Base-by-base conservation (phyloP, 345 rosid species). In the Pelargonium nanum region DNA sequence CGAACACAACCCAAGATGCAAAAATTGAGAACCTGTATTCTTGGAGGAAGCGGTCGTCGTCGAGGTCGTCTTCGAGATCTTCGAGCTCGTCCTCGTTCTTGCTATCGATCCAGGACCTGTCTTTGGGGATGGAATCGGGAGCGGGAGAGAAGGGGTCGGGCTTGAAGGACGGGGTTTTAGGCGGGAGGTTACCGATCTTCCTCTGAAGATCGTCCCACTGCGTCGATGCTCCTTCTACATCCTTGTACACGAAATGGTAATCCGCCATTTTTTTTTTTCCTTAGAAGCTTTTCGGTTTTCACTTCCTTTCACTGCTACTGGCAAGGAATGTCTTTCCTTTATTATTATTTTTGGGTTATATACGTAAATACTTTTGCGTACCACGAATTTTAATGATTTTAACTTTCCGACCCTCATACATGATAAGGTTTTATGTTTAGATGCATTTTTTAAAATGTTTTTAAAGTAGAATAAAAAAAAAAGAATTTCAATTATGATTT, bases 201-300 rank as follows among this genome's bases (percentile, higher is more conserved):
- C 95, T 76, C 78, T 93, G 99, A 26, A 93, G 87, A 68, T 93
- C 97, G 68, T 93, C 99, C 99, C 99, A 93, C 64, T 93, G 92
- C 15, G 99, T 93, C 60, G 99, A 90, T 9, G 99, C 79, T 58
- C 99, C 99, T 59, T 93, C 97, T 8, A 86, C 74, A 75, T 93
- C 99, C 71, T 89, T 93, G 84, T 93, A 87, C 56, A 89, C 87
- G 56, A 83, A 89, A 73, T 93, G 99, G 74, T 93, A 93, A 66
- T 93, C 95, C 65, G 80, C 96, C 99, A 93, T 93, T 50, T 22
- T 50, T 54, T 2, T 12, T 24, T 44, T 56, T 53, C 48, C n/a
- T 16, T 19, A 17, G 28, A 23, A 34, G n/a, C n/a, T n/a, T n/a
- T n/a, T n/a, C n/a, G n/a, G n/a, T n/a, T n/a, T n/a, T n/a, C n/a